These are phyloP conservation scores for Clavulina sp. DNA, from an alignment of 768 basidiomycete species.

Conservation along the genomic window DNA sequence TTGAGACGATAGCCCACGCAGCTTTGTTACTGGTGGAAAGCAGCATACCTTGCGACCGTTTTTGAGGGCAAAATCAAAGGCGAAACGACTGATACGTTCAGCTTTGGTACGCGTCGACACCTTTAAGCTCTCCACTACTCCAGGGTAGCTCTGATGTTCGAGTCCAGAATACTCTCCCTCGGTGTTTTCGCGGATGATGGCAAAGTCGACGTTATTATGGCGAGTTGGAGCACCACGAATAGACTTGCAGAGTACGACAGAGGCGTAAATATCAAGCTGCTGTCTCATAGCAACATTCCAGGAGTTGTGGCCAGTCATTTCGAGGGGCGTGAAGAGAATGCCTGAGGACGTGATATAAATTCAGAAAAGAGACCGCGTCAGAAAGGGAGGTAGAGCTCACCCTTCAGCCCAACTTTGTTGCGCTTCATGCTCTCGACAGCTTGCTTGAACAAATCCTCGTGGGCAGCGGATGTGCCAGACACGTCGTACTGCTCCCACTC, in stretches of 20 bases:
- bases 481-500: constrained; percentile 99
- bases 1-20: background rate
- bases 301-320: constrained; percentile 89
- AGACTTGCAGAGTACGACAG: constrained; percentile 95
- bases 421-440: constrained; percentile 96
- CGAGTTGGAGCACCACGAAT: constrained; percentile 91
- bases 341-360: constrained; percentile 30
- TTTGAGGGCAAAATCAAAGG: constrained; percentile 97
- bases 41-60: constrained; percentile 79
- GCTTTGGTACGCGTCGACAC: constrained; percentile 90
- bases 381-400: constrained; percentile 26
- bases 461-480: constrained; percentile 84
- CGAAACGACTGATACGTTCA: constrained; percentile 91
- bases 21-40: background rate
- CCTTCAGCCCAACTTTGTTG: constrained; percentile 96
- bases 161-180: constrained; percentile 99
- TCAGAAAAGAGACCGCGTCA: background rate
- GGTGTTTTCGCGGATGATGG: constrained; percentile 98
- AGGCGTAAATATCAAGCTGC: constrained; percentile 97
- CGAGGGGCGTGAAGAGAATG: constrained; percentile 96
- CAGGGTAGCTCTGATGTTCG: constrained; percentile 95
- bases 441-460: constrained; percentile 89
- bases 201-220: constrained; percentile 93
- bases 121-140: constrained; percentile 96
- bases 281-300: constrained; percentile 99